Base-by-base conservation (phyloP, 768 basidiomycete species). In the Sporobolomyces roseus region DNA sequence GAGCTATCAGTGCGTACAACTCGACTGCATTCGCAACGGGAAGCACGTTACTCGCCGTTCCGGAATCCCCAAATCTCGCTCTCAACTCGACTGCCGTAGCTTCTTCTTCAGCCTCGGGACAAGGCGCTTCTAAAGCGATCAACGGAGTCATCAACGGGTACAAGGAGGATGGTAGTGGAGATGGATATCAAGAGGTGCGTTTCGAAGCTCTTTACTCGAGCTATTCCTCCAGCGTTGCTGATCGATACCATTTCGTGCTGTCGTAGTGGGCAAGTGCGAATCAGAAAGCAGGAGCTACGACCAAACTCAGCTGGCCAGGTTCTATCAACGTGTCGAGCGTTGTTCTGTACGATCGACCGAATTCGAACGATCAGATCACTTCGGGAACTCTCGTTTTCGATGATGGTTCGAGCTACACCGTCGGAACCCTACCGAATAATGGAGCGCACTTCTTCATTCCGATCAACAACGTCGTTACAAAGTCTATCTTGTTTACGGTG, bases 311-410 rank as follows among this genome's bases (percentile, higher is more conserved):
- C 4, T 72, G 66, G 66, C 19, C 59, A 8, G 25, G 48, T 4
- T 12, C 51, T 1, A 38, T 70, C 46, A 61, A 49, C 13, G 36
- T 62, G 4, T 45, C 52, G 35, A 27, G n/a, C n/a, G 36, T 68
- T 48, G 67, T 58, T 12, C 30, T 68, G 25, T 63, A 35, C 50
- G 69, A 70, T 29, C 69, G 69, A 7, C 69, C 69, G 4, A 70
- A 70, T 59, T 27, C 61, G 41, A 62, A 55, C 52, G 68, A 69
- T 29, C 61, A 69, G 33, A 51, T 62, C 30, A 46, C 54, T 35
- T 2, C 29, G n/a, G 30, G 58, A 23, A 30, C 51, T 5, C 36
- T 65, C 17, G 10, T 25, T 29, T 60, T 70, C 50, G 36, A 45
- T 25, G 25, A 62, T 38, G 66, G 60, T 3, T 19, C 52, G 19